phyloP scores from a whole-genome alignment of 208 protist species.

The Herpetomonas tarakana region DNA sequence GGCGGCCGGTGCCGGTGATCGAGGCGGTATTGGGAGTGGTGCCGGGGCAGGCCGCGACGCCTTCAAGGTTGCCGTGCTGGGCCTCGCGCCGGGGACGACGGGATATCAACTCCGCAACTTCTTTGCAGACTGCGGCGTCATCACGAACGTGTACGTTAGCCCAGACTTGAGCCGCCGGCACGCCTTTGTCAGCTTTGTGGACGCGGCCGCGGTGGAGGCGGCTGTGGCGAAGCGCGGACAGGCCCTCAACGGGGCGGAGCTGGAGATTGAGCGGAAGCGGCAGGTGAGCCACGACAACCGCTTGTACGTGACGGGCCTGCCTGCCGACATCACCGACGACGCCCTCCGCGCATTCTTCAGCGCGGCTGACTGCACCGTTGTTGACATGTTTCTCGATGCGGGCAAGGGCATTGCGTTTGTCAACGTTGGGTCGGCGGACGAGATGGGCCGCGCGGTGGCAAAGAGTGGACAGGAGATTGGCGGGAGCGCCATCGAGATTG shows the following conservation, averaged over 20 bases:
- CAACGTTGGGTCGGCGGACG: not conserved
- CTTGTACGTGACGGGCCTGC: not conserved
- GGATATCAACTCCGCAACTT: not conserved
- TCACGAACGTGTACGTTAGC: not conserved
- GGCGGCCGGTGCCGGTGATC: not conserved
- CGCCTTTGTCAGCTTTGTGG: not conserved
- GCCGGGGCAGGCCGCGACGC: not conserved
- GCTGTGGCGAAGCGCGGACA: conserved; percentile 3
- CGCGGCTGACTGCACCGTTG: not conserved
- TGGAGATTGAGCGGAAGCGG: not conserved
- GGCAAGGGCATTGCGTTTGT: not conserved
- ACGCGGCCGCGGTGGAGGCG: conserved; percentile 8
- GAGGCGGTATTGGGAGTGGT: no score
- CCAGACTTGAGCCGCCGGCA: not conserved
- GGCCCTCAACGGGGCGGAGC: not conserved
- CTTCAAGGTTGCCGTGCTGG: not conserved
- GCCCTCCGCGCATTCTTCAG: not conserved
- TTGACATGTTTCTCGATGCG: not conserved
- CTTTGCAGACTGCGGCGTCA: not conserved
- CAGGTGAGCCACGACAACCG: not conserved
- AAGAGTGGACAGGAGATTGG: not conserved
- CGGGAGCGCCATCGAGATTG: not conserved
- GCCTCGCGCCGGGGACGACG: not conserved
- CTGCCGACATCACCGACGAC: not conserved
- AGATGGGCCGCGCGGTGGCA: not conserved